Percentiles rank a stretch among this genome's conserved stretches.
phyloP scores from a whole-genome alignment of 164 flowering plant species.

The Chimonanthus salicifolius region DNA sequence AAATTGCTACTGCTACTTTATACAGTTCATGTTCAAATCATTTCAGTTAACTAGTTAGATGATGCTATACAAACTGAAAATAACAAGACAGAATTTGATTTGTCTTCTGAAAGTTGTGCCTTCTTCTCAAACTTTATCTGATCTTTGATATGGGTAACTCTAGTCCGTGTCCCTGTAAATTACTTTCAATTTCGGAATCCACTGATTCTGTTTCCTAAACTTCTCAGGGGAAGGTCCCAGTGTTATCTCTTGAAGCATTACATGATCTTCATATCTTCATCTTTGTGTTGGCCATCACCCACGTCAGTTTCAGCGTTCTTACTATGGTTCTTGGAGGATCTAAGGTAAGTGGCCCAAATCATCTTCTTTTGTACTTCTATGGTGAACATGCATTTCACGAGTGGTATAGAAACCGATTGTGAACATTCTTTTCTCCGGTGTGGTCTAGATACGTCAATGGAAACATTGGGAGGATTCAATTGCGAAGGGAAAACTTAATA shows the following conservation, averaged over 20 bases:
- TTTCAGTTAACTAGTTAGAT: background rate
- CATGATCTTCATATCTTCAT: constrained; percentile 89
- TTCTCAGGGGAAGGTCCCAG: constrained; percentile 58
- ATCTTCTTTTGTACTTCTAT: constrained; percentile 1
- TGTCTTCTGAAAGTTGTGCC: no score
- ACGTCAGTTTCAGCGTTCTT: constrained; percentile 59
- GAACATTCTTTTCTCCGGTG: background rate
- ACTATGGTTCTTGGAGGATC: constrained; percentile 67
- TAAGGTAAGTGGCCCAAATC: constrained; percentile 35
- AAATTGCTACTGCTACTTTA: background rate
- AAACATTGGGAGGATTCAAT: constrained; percentile 75
- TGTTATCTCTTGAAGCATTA: constrained; percentile 62
- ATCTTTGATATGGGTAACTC: no score
- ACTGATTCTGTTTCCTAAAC: background rate
- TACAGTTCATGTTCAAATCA: background rate
- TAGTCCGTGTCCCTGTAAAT: no score
- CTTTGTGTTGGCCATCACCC: constrained; percentile 75
- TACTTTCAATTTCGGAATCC: no score
- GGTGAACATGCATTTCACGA: background rate
- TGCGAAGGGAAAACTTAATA: constrained; percentile 40
- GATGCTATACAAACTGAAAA: no score
- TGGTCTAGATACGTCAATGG: constrained; percentile 69
- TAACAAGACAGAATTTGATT: no score
- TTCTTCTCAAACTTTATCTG: no score
- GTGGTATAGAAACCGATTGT: background rate